phyloP scores from a whole-genome alignment of 192 early-diverging fungal species.

The Backusella australiensis region DNA sequence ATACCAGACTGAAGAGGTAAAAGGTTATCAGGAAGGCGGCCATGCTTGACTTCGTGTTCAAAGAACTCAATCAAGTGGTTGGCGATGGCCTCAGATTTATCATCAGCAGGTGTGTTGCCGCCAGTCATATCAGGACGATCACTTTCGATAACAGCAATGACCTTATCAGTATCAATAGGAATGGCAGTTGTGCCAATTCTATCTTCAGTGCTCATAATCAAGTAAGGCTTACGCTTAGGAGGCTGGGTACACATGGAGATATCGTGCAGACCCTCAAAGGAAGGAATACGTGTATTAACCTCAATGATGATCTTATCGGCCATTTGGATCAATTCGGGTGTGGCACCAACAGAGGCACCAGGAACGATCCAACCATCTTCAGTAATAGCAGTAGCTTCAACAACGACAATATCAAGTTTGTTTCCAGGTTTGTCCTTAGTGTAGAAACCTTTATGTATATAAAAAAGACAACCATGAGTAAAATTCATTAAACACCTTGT shows the following conservation, averaged over 20 bases:
- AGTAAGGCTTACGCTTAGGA: conserved; percentile 41
- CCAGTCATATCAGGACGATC: conserved; percentile 34
- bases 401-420: conserved; percentile 39
- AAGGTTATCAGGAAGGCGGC: conserved; percentile 33
- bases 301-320: conserved; percentile 41
- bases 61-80: conserved; percentile 41
- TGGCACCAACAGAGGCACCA: conserved; percentile 42
- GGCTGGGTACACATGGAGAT: conserved; percentile 28
- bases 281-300: conserved; percentile 43
- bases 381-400: conserved; percentile 42
- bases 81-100: conserved; percentile 30
- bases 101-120: conserved; percentile 30
- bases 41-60: conserved; percentile 39
- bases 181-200: conserved; percentile 36
- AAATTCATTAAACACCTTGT: background rate
- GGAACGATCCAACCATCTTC: conserved; percentile 44
- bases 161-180: conserved; percentile 37
- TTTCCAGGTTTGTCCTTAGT: conserved; percentile 35
- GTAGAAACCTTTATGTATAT: conserved; percentile 25
- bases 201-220: conserved; percentile 40
- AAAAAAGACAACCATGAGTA: background rate
- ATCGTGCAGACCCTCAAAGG: conserved; percentile 44
- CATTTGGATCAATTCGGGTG: conserved; percentile 41
- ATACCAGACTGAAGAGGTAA: conserved; percentile 42
- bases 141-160: conserved; percentile 39